A percentile compares a stretch with the other conserved stretches of the same genome.
phyloP scores from a whole-genome alignment of 768 basidiomycete genomes.

The Boletus barrowsii region DNA sequence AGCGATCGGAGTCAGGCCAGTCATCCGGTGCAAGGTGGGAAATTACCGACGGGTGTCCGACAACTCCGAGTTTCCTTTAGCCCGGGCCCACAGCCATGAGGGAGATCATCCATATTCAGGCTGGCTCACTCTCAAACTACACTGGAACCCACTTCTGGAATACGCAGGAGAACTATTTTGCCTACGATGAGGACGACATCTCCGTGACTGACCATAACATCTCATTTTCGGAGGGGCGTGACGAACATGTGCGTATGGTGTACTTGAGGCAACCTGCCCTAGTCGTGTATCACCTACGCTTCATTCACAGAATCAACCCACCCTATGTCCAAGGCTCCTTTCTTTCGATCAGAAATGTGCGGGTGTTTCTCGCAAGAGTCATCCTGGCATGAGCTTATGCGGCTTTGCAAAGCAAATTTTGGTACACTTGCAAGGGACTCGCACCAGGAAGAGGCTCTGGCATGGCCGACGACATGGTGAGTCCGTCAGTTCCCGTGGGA shows the following conservation, averaged over 20 bases:
- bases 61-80: background rate
- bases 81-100: constrained; percentile 43
- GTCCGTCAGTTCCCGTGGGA: background rate
- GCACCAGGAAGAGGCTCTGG: constrained; percentile 30
- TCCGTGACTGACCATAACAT: constrained; percentile 48
- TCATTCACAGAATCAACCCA: constrained; percentile 32
- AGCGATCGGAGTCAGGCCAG: background rate
- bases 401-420: constrained; percentile 52
- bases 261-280: background rate
- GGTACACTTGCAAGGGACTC: constrained; percentile 50
- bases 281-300: background rate
- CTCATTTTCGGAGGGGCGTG: constrained; percentile 65
- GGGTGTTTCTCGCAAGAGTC: constrained; percentile 2
- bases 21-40: no score
- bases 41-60: no score
- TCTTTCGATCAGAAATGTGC: constrained; percentile 67
- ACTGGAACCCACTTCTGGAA: constrained; percentile 82
- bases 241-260: constrained; percentile 41
- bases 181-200: constrained; percentile 44
- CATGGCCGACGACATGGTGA: constrained; percentile 19
- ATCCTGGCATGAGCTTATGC: constrained; percentile 3
- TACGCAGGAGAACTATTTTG: constrained; percentile 68
- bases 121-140: constrained; percentile 64
- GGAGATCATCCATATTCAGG: constrained; percentile 79
- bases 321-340: constrained; percentile 60